These are phyloP conservation scores for Colletotrichum musicola DNA, from an alignment of 2,329 filamentous ascomycete species.

Conservation along the genomic window DNA sequence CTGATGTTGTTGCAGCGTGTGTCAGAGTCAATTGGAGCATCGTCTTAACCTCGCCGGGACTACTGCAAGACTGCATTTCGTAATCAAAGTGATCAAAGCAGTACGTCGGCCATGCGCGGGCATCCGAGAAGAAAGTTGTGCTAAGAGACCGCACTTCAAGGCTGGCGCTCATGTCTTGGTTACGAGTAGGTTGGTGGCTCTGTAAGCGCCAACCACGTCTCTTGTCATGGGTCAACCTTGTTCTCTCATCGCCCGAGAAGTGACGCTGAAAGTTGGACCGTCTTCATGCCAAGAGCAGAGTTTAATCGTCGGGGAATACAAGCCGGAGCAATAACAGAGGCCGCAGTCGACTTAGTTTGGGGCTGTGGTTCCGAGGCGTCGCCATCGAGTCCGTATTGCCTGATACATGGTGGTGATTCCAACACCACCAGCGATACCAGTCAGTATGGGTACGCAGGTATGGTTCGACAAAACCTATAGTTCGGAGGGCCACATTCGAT, in stretches of 20 bases:
- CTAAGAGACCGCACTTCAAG: neutral
- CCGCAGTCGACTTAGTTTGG: neutral
- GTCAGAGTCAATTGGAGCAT: neutral
- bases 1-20: neutral
- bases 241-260: too few species aligned
- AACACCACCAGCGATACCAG: neutral
- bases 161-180: neutral
- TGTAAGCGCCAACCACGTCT: too few species aligned
- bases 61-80: neutral
- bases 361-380: neutral
- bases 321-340: neutral
- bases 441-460: neutral
- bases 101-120: neutral
- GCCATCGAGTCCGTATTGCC: neutral
- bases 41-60: too few species aligned
- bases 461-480: slow-evolving; percentile 8
- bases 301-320: too few species aligned
- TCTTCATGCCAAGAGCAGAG: too few species aligned
- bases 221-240: too few species aligned
- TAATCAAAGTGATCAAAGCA: neutral
- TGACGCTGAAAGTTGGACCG: too few species aligned
- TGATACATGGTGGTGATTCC: neutral
- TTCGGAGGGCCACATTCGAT: neutral
- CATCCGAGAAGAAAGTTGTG: neutral
- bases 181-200: neutral